These are phyloP conservation scores for Zygoascus flipseniorum DNA, from an alignment of 805 yeast genomes.

Conservation along the genomic window DNA sequence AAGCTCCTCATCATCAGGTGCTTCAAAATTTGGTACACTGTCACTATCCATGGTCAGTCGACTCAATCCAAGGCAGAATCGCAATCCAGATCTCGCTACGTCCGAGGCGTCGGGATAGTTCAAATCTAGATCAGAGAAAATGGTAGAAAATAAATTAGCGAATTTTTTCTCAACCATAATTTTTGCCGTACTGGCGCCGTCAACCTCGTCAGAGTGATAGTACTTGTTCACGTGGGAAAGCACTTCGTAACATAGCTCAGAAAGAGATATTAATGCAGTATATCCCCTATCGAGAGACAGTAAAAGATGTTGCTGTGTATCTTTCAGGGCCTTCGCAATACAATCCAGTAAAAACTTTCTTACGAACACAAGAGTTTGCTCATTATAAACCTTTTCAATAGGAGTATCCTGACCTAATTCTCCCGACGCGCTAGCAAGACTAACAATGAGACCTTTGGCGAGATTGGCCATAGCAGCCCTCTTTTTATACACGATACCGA, in stretches of 20 bases:
- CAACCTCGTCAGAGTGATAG: slow-evolving; percentile 25
- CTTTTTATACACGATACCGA: slow-evolving; percentile 32
- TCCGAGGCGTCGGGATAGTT: slow-evolving; percentile 60
- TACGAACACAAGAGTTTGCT: slow-evolving; percentile 63
- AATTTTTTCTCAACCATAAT: slow-evolving; percentile 58
- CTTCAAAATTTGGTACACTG: slow-evolving; percentile 32
- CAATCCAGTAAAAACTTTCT: slow-evolving; percentile 68
- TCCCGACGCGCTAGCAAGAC: slow-evolving; percentile 53
- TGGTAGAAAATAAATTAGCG: slow-evolving; percentile 40
- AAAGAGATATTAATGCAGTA: slow-evolving; percentile 44
- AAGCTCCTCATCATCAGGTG: slow-evolving; percentile 44
- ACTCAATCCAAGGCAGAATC: slow-evolving; percentile 40
- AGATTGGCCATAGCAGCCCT: slow-evolving; percentile 46
- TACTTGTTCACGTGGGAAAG: slow-evolving; percentile 18
- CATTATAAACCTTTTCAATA: slow-evolving; percentile 32
- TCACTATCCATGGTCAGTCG: slow-evolving; percentile 45
- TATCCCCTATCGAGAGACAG: slow-evolving; percentile 39
- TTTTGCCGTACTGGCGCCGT: slow-evolving; percentile 55
- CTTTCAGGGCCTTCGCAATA: slow-evolving; percentile 52
- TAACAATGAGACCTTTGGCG: slow-evolving; percentile 52
- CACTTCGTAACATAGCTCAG: slow-evolving; percentile 36
- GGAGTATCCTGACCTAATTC: slow-evolving; percentile 30
- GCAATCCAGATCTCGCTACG: slow-evolving; percentile 50
- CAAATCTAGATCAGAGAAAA: slow-evolving; percentile 60
- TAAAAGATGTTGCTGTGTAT: slow-evolving; percentile 31